These are phyloP conservation scores for Thamnidium elegans DNA, from an alignment of 192 early-diverging fungal species.

Conservation along the genomic window DNA sequence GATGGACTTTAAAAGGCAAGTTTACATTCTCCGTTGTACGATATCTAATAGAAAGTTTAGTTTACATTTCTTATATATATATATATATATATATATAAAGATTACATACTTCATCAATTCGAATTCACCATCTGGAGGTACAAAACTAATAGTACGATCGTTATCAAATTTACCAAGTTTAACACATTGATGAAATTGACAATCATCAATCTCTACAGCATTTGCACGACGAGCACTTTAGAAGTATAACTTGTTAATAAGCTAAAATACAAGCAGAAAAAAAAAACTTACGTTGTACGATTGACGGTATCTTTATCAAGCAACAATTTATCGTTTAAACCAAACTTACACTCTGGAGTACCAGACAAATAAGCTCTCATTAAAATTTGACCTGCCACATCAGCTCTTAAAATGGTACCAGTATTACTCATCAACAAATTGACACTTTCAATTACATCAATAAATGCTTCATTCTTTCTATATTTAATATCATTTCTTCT, in stretches of 20 bases:
- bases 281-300: conserved; percentile 33
- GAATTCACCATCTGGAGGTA: conserved; percentile 95
- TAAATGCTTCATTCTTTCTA: conserved; percentile 74
- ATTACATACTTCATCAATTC: conserved; percentile 82
- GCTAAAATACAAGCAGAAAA: background rate
- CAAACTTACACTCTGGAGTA: conserved; percentile 97
- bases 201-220: conserved; percentile 92
- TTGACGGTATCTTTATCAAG: conserved; percentile 68
- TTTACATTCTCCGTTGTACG: conserved; percentile 95
- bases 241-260: background rate
- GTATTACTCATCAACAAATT: conserved; percentile 81
- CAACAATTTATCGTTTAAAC: conserved; percentile 92
- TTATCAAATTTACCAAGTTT: conserved; percentile 88
- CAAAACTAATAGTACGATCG: conserved; percentile 93
- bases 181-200: conserved; percentile 99
- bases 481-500: conserved; percentile 89
- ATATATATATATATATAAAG: background rate
- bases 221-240: conserved; percentile 38
- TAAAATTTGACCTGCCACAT: conserved; percentile 86
- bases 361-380: conserved; percentile 97
- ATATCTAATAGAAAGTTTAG: conserved; percentile 48
- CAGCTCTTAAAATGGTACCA: conserved; percentile 79
- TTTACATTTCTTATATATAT: background rate
- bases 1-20: conserved; percentile 92
- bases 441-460: conserved; percentile 83